These are phyloP conservation scores for Sanghuangporus baumii DNA, from an alignment of 1,284 basidiomycete genomes.

Conservation along the genomic window DNA sequence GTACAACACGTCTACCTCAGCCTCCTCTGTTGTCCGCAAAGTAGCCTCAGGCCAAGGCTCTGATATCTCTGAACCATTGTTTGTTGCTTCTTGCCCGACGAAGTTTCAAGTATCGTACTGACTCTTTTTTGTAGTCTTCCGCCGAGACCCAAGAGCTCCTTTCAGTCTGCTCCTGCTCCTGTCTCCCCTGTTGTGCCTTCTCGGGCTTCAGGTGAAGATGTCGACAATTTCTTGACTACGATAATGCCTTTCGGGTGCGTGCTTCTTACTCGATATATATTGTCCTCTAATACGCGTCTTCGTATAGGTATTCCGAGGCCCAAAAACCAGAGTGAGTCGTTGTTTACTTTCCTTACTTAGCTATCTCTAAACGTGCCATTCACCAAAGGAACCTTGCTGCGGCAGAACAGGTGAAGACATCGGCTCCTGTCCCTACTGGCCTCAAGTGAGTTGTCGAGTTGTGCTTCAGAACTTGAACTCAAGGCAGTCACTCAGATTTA, in stretches of 20 bases:
- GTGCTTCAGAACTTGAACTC: background rate
- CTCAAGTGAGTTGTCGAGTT: background rate
- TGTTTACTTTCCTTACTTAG: background rate
- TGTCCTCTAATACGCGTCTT: conserved; percentile 23
- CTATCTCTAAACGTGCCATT: background rate
- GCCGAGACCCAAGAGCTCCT: background rate
- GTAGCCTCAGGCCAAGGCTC: background rate
- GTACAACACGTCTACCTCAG: background rate
- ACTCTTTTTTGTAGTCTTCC: conserved; percentile 1
- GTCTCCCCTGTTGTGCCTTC: background rate
- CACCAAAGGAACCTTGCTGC: background rate
- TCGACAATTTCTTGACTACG: conserved; percentile 15
- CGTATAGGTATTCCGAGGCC: background rate
- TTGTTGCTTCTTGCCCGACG: background rate
- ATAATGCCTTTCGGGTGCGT: conserved; percentile 11
- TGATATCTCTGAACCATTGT: background rate
- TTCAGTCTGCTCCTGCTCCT: background rate
- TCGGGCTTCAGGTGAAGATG: conserved; percentile 2
- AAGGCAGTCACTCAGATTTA: conserved; percentile 16
- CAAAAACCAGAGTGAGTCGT: conserved; percentile 11
- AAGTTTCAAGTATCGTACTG: background rate
- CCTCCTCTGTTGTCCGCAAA: background rate
- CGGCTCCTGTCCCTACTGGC: background rate
- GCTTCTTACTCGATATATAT: background rate
- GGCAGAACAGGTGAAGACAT: background rate